phyloP scores from a whole-genome alignment of 345 rosid genomes.

The Brassica carinata region DNA sequence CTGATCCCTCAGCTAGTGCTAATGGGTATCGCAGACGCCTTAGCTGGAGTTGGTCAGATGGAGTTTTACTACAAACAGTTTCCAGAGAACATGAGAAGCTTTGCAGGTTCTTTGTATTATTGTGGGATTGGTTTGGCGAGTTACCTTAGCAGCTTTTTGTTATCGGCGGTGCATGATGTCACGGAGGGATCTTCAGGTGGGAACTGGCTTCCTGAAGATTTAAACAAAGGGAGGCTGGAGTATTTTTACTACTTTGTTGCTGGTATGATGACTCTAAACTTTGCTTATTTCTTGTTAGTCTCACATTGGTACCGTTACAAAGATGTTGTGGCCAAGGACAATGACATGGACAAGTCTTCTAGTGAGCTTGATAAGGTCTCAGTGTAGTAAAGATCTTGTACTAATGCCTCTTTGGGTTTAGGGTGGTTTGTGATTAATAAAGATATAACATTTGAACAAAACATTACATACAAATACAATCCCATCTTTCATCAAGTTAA shows the following conservation, averaged over 20 bases:
- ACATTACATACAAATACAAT: slow-evolving; percentile 38
- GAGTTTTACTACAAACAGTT: slow-evolving; percentile 50
- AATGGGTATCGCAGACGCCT: slow-evolving; percentile 39
- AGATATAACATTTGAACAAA: slow-evolving; percentile 21
- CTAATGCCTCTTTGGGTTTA: slow-evolving; percentile 16
- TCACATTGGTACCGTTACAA: slow-evolving; percentile 49
- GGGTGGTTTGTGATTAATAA: slow-evolving; percentile 23
- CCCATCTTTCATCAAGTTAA: slow-evolving; percentile 95
- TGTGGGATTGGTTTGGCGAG: slow-evolving; percentile 42
- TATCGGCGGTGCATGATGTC: slow-evolving; percentile 34
- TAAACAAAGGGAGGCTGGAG: slow-evolving; percentile 40
- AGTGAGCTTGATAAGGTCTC: slow-evolving; percentile 2
- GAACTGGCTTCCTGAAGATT: slow-evolving; percentile 41
- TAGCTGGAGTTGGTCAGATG: slow-evolving; percentile 41
- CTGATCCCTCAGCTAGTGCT: slow-evolving; percentile 44
- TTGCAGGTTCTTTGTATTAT: slow-evolving; percentile 40
- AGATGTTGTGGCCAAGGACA: slow-evolving; percentile 34
- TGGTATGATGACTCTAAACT: slow-evolving; percentile 40
- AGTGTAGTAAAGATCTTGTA: slow-evolving; percentile 20
- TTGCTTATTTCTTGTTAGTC: slow-evolving; percentile 42
- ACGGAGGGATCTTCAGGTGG: slow-evolving; percentile 33
- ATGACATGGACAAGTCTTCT: neutral
- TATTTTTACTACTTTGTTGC: slow-evolving; percentile 44
- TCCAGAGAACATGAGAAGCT: slow-evolving; percentile 50
- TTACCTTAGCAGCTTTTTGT: slow-evolving; percentile 41